phyloP scores from a whole-genome alignment of 495 filamentous ascomycete genomes.

The Lindgomyces ingoldianus region DNA sequence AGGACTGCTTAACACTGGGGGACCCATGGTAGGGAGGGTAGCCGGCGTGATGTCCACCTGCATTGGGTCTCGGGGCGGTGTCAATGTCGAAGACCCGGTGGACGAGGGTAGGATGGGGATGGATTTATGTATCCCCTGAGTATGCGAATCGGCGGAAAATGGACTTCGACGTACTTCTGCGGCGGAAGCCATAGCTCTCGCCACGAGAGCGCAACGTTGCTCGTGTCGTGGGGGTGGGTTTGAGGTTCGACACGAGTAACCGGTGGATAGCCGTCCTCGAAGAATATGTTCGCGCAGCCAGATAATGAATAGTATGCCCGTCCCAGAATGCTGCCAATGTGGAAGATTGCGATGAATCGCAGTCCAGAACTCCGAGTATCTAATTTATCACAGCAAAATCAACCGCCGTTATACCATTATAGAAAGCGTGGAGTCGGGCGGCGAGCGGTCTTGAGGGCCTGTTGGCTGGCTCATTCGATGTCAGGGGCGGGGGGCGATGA shows the following conservation, averaged over 20 bases:
- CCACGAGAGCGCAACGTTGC: constrained; percentile 5
- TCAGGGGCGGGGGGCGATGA: background rate
- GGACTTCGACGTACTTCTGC: constrained; percentile 40
- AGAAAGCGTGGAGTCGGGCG: background rate
- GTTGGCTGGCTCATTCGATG: constrained; percentile 13
- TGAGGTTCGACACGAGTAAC: too few relatives aligned
- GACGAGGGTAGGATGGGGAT: constrained; percentile 47
- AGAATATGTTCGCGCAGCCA: constrained; percentile 3
- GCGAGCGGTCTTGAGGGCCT: background rate
- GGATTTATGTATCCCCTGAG: constrained; percentile 37
- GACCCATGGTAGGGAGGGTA: constrained; percentile 40
- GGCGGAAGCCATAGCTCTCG: constrained; percentile 40
- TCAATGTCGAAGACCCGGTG: constrained; percentile 24
- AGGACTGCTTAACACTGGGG: constrained; percentile 41
- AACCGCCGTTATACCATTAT: constrained; percentile 24
- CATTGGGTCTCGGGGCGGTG: constrained; percentile 40
- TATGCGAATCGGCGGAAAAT: constrained; percentile 38
- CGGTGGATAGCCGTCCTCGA: background rate
- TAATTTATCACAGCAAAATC: background rate
- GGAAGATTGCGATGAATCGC: background rate
- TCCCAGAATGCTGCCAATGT: background rate
- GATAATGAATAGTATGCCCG: background rate
- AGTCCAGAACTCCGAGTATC: background rate
- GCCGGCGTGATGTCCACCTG: constrained; percentile 39
- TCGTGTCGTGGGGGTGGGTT: too few relatives aligned